Evolutionary conservation across 2,329 filamentous ascomycete species (phyloP), one percentile per base, ranked within the genome.

Genomic region (Colletotrichum salicis): DNA sequence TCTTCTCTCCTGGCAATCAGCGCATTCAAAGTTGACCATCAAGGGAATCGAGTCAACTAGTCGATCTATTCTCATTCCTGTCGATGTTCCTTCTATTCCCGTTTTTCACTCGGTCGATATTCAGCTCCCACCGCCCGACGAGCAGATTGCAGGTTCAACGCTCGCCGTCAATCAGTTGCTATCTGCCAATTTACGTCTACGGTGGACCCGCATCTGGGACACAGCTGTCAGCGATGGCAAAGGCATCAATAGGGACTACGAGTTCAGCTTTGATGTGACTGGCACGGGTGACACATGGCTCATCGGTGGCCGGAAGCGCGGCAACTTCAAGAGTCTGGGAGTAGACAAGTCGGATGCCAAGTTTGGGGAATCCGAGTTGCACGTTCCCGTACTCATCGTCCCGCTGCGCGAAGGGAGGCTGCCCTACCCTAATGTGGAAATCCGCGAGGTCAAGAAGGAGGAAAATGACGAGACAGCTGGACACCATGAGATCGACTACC

Each of bases 181-280:
- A 1, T 83, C 88, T 1, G 90, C 92, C 0, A 89, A 86, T 0
- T 84, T 95, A 2, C 85, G 86, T 52, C 84, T 92, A 12, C 86
- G 86, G 73, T 92, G 89, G 88, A 91, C 90, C 11, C 86, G 90
- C 33, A 80, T 84, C 2, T 92, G 90, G 90, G 88, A 91, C 74
- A 89, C 86, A 0, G 79, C 82, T 0, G 79, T 82, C 15, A 70
- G 80, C 4, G 64, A 77, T 19, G 67, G 64, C 74, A 15, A 73
- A 57, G 59, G 65, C 19, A 12, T 69, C 37, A 41, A 70, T 45
- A 48, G 72, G 19, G 84, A 85, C 0, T 84, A 95, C 1, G 91
- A 95, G 73, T 97, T 97, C 78, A 90, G 92, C 75, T 97, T 96
- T 80, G 95, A 97, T 75, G 86, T 98, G 27, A 90, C 90, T 15